phyloP scores from a whole-genome alignment of 257 asterid genomes.

The Ophiorrhiza pumila region DNA sequence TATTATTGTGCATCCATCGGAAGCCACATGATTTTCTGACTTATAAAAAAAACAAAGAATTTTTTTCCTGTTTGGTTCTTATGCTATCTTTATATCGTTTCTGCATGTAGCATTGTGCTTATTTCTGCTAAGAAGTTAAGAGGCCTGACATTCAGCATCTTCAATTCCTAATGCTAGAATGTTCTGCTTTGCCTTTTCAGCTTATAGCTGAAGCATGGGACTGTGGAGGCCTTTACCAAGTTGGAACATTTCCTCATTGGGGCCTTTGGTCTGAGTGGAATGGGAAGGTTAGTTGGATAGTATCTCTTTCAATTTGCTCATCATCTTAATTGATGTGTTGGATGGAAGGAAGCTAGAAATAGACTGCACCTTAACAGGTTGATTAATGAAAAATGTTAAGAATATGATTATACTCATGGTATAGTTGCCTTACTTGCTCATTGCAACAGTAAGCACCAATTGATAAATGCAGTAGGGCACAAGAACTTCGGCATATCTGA shows the following conservation, averaged over 20 bases:
- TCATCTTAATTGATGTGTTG: neutral
- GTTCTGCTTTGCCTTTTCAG: constrained; percentile 36
- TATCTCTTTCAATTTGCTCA: neutral
- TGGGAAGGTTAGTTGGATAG: constrained; percentile 65
- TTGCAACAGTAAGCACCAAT: neutral
- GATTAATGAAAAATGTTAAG: neutral
- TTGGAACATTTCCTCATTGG: constrained; percentile 92
- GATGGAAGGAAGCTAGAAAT: neutral
- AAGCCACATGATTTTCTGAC: neutral
- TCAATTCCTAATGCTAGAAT: constrained; percentile 6
- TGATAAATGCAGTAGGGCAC: too few species aligned
- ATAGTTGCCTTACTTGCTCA: neutral
- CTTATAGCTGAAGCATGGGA: constrained; percentile 99
- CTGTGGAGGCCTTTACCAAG: constrained; percentile 99
- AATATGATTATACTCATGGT: neutral
- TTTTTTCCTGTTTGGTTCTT: neutral
- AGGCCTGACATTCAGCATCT: constrained; percentile 3
- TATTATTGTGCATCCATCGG: neutral
- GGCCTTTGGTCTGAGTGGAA: constrained; percentile 99
- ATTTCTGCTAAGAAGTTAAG: neutral
- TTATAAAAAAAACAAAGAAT: neutral
- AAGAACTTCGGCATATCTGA: neutral
- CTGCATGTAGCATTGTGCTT: too few species aligned
- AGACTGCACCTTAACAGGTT: neutral
- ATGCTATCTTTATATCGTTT: neutral